A percentile compares a stretch with the other conserved stretches of the same genome.
phyloP scores from a whole-genome alignment of 164 flowering plant species.

The Platanus orientalis region DNA sequence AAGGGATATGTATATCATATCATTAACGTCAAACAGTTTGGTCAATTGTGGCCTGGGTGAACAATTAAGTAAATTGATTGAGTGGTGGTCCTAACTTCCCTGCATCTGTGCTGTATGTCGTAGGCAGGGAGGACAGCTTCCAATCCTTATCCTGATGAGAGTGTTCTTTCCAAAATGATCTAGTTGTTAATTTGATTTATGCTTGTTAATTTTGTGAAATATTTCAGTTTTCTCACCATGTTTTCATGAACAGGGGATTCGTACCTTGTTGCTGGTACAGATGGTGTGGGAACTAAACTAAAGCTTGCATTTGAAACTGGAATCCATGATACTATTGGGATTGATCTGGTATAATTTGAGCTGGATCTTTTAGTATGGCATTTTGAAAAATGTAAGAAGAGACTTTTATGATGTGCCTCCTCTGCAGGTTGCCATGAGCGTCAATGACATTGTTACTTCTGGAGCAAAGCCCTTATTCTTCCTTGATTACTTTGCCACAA shows the following conservation, averaged over 20 bases:
- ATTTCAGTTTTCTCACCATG: not conserved
- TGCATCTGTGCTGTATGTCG: too few relatives aligned
- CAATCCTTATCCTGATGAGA: too few relatives aligned
- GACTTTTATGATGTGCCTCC: conserved; percentile 3
- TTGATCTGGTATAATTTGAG: conserved; percentile 67
- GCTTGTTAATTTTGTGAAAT: too few relatives aligned
- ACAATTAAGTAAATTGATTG: too few relatives aligned
- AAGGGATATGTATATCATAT: too few relatives aligned
- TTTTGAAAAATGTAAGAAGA: not conserved
- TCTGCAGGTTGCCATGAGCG: conserved; percentile 96
- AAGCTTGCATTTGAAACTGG: conserved; percentile 98
- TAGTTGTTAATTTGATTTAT: too few relatives aligned
- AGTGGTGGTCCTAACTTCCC: too few relatives aligned
- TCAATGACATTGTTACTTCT: conserved; percentile 93
- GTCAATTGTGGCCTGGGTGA: too few relatives aligned
- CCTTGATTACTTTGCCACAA: conserved; percentile 95
- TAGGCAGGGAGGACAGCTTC: too few relatives aligned
- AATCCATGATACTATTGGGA: conserved; percentile 93
- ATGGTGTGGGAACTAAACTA: conserved; percentile 97
- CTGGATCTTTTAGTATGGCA: not conserved
- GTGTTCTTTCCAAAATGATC: too few relatives aligned
- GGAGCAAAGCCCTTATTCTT: conserved; percentile 96
- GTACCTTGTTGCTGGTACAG: conserved; percentile 97
- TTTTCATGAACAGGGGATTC: conserved; percentile 66
- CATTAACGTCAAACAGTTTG: too few relatives aligned